Evolutionary conservation across 2,329 filamentous ascomycete species (phyloP), one percentile per base, ranked within the genome.

Genomic region (Plectosphaerella sp.): DNA sequence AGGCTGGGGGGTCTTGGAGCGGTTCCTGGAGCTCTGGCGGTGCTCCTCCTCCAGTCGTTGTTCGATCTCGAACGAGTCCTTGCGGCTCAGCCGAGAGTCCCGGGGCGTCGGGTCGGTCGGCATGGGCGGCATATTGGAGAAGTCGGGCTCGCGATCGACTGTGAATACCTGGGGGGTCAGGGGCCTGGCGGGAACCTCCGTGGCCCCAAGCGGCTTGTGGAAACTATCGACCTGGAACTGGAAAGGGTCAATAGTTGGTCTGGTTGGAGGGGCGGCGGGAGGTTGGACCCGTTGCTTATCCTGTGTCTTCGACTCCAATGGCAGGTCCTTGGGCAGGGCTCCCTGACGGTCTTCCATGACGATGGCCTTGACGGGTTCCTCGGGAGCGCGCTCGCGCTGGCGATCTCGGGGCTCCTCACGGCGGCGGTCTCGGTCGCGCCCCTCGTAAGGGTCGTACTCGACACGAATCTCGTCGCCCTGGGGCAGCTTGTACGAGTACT

Each of bases 151-250:
- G 33, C 78, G 73, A 28, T 79, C 75, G 46, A 83, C 73, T 3
- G 78, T 81, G 41, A 79, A 68, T 45, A 84, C 67, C 53, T 70
- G 71, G 7, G 77, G 80, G 4, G 76, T 79, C 54, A 77, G 58
- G 2, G 76, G 72, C 47, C 72, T 69, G 37, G 63, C 62, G 1
- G 73, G 71, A 12, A 69, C 72, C 20, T 64, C 61, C 33, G 64
- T 47, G n/a, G 52, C 22, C 3, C 22, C 22, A 22, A 22, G 52
- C 3, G 78, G 74, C 10, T 75, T 76, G 47, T 69, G 66, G 54
- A 80, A 80, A n/a, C 74, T 73, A 59, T 78, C 73, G 54, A 84
- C 77, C 64, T 79, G 80, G 61, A 72, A 85, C 62, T 82, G 74
- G 63, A 85, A 84, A 16, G 81, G 79, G 64, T 86, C 77, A 61